Conservation (phyloP, 1,284 basidiomycete species). For the Ganoderma resinaceum region DNA sequence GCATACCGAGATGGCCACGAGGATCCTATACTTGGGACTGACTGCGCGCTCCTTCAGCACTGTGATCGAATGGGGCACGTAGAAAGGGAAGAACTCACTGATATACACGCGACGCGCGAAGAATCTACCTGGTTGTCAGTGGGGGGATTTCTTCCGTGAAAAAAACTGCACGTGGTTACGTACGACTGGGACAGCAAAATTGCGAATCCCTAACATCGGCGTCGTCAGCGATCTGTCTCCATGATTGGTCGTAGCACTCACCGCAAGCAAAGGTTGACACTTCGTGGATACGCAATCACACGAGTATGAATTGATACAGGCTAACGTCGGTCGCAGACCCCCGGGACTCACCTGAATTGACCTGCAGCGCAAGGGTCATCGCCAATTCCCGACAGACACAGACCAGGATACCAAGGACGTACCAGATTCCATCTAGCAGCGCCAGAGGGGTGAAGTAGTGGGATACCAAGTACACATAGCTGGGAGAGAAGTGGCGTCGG, state of each 20-base stretch:
- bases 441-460: conserved; percentile 8
- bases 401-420: background rate
- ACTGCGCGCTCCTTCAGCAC: background rate
- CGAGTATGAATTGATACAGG: background rate
- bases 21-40: conserved; percentile 8
- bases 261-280: conserved; percentile 7
- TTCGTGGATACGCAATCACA: background rate
- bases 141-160: background rate
- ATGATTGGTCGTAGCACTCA: background rate
- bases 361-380: background rate
- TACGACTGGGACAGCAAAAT: conserved; percentile 11
- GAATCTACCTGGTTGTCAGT: background rate
- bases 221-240: background rate
- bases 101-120: conserved; percentile 11
- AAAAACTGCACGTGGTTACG: background rate
- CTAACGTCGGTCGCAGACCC: background rate
- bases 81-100: background rate
- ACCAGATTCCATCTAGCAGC: conserved; percentile 8
- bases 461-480: conserved; percentile 15
- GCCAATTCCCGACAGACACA: background rate
- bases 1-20: conserved; percentile 1
- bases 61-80: background rate
- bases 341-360: conserved; percentile 4
- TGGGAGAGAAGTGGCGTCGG: background rate
- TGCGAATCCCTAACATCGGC: background rate